Percentiles rank a stretch among this genome's conserved stretches.
Evolutionary conservation across 2,329 filamentous ascomycete genomes (phyloP).

Genomic region (Pseudogymnoascus sp.): DNA sequence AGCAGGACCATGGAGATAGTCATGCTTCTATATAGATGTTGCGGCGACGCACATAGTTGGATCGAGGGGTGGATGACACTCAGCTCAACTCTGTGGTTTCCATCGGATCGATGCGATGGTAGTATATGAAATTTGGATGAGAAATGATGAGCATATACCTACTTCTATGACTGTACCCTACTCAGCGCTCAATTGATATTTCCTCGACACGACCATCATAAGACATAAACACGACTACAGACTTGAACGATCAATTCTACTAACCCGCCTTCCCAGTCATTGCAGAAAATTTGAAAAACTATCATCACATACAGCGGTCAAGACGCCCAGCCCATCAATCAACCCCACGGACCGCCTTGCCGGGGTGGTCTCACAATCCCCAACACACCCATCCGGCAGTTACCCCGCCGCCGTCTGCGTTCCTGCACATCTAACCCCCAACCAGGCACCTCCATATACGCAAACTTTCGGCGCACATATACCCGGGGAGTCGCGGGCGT

Average conservation of each 20-base stretch:
- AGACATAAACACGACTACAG: no score
- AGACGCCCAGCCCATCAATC: not conserved
- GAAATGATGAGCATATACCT: not conserved
- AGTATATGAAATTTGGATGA: not conserved
- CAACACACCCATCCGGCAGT: not conserved
- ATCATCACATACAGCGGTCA: not conserved
- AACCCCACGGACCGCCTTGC: not conserved
- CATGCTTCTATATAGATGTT: not conserved
- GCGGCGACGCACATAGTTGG: constrained; percentile 9
- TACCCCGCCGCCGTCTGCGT: not conserved
- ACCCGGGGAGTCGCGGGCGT: not conserved
- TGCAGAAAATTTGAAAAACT: not conserved
- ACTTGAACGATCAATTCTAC: no score
- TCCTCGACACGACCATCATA: no score
- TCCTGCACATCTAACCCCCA: not conserved
- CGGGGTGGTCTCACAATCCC: not conserved
- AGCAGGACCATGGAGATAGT: not conserved
- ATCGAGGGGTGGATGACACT: not conserved
- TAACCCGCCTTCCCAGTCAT: not conserved
- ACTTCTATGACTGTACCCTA: not conserved
- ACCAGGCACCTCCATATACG: not conserved
- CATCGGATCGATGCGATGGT: not conserved
- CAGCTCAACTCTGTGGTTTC: constrained; percentile 7
- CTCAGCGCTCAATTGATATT: not conserved
- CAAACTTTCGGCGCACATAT: not conserved